These are phyloP conservation scores for Mikania micrantha DNA, from an alignment of 129 eudicot genomes.

Conservation along the genomic window DNA sequence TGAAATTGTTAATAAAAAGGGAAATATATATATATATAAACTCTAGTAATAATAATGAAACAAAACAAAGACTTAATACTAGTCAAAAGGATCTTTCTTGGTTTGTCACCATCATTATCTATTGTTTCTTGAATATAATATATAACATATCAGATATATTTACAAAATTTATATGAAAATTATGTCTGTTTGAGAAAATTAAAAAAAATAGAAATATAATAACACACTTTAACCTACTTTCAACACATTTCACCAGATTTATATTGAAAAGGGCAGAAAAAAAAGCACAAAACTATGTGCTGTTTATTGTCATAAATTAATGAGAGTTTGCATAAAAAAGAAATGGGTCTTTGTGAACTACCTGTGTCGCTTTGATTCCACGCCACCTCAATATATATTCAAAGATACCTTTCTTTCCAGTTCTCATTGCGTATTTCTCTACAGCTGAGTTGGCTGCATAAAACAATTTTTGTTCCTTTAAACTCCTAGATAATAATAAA, in stretches of 20 bases:
- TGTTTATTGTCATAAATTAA: slow-evolving; percentile 1
- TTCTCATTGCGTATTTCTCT: slow-evolving; percentile 4
- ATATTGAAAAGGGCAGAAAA: no score
- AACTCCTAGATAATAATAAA: background rate
- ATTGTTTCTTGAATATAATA: background rate
- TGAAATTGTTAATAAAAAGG: no score
- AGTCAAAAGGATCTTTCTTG: background rate
- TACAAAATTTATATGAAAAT: no score
- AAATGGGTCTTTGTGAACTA: slow-evolving; percentile 7
- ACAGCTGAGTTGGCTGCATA: slow-evolving; percentile 6
- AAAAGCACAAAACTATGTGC: background rate
- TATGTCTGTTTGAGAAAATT: no score
- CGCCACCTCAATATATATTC: background rate
- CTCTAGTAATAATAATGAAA: background rate
- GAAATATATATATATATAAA: no score
- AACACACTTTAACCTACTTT: no score
- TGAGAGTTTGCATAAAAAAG: background rate
- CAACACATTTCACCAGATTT: no score
- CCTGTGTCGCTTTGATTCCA: slow-evolving; percentile 23
- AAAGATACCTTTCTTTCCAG: slow-evolving; percentile 15
- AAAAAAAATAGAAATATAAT: background rate
- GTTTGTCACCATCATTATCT: background rate
- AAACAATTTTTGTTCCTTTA: background rate
- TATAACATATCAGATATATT: no score
- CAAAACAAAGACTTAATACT: background rate